Evolutionary conservation across 768 basidiomycete species (phyloP).

Genomic region (Fibroporia radiculosa): DNA sequence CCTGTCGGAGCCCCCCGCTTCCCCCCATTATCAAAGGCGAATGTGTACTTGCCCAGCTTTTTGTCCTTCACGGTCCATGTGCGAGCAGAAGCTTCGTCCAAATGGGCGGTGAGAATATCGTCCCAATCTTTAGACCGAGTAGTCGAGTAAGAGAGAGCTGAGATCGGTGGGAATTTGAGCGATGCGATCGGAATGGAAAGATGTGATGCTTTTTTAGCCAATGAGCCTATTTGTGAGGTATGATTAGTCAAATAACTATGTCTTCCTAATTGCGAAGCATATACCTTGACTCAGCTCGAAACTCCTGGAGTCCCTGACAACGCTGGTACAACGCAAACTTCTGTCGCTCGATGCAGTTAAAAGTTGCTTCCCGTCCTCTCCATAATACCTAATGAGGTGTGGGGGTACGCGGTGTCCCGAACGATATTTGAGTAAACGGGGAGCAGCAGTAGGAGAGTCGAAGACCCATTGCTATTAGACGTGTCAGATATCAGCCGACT

Average conservation of each 20-base stretch:
- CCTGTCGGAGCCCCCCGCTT: conserved; percentile 45
- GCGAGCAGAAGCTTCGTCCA: conserved; percentile 73
- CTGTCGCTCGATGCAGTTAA: conserved; percentile 87
- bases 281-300: conserved; percentile 92
- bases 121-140: conserved; percentile 94
- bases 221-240: conserved; percentile 49
- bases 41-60: conserved; percentile 66
- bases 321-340: conserved; percentile 80
- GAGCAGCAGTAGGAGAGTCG: conserved; percentile 81
- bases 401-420: conserved; percentile 91
- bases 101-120: conserved; percentile 87
- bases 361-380: conserved; percentile 93
- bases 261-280: conserved; percentile 1
- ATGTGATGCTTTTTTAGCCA: conserved; percentile 71
- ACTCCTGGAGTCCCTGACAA: conserved; percentile 91
- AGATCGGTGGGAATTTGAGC: conserved; percentile 79
- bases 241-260: background rate
- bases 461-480: conserved; percentile 88
- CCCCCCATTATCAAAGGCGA: conserved; percentile 48
- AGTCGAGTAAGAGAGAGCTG: conserved; percentile 69
- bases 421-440: conserved; percentile 84
- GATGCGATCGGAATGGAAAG: conserved; percentile 73
- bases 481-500: background rate
- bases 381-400: conserved; percentile 89
- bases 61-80: conserved; percentile 87